phyloP scores from a whole-genome alignment of 805 yeast species.

The Yamadazyma phyllophila region DNA sequence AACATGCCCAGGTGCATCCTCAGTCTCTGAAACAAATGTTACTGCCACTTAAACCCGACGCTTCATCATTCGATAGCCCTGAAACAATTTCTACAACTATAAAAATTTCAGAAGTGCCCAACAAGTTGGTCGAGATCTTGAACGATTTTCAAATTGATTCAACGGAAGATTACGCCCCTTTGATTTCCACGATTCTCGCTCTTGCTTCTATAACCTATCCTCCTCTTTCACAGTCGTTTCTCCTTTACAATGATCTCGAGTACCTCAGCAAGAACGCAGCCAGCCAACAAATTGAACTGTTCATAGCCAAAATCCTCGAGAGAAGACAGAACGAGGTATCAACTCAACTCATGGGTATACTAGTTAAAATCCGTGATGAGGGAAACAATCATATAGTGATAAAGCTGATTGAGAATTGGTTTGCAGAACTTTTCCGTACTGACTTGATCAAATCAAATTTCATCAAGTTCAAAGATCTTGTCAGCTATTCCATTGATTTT shows the following conservation, averaged over 20 bases:
- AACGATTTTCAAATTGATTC: constrained; percentile 22
- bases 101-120: constrained; percentile 23
- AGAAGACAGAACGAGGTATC: constrained; percentile 5
- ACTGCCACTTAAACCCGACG: too few relatives aligned
- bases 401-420: constrained; percentile 17
- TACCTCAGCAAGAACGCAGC: constrained; percentile 19
- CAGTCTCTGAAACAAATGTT: too few relatives aligned
- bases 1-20: not conserved
- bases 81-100: constrained; percentile 6
- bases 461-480: constrained; percentile 24
- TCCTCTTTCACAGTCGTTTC: constrained; percentile 26
- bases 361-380: constrained; percentile 7
- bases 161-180: constrained; percentile 14
- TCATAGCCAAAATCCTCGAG: constrained; percentile 7
- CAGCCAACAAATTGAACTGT: constrained; percentile 13
- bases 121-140: constrained; percentile 20
- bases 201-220: constrained; percentile 35
- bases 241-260: constrained; percentile 36
- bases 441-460: constrained; percentile 26
- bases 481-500: constrained; percentile 26
- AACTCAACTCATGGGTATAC: constrained; percentile 8
- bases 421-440: constrained; percentile 19
- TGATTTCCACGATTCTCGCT: constrained; percentile 30
- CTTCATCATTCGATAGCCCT: too few relatives aligned
- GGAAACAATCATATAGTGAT: constrained; percentile 6